phyloP scores from a whole-genome alignment of 441 rosid species.

The Biscutella laevigata region DNA sequence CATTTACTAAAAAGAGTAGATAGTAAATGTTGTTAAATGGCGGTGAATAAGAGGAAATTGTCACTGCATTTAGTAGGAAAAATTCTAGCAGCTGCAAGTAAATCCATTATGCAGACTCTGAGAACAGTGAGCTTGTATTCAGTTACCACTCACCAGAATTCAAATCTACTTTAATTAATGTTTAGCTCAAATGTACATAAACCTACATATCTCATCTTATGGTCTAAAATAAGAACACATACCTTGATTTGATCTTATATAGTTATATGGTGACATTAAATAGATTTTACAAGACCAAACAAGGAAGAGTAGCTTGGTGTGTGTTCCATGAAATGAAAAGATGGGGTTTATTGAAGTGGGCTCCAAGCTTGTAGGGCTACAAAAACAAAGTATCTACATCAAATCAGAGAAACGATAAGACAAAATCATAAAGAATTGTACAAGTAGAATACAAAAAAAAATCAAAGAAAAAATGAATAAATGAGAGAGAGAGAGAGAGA shows the following conservation, averaged over 20 bases:
- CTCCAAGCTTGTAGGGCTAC: slow-evolving; percentile 11
- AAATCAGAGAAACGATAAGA: slow-evolving; percentile 31
- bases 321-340: slow-evolving; percentile 13
- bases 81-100: slow-evolving; percentile 2
- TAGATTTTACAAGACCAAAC: slow-evolving; percentile 24
- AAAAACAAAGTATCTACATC: slow-evolving; percentile 28
- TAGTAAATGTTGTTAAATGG: slow-evolving; percentile 23
- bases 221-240: neutral
- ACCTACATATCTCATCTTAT: neutral
- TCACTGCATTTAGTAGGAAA: slow-evolving; percentile 9
- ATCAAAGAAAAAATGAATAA: slow-evolving; percentile 2
- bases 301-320: slow-evolving; percentile 11
- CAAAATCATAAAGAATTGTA: slow-evolving; percentile 20
- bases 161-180: neutral
- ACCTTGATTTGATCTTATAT: neutral
- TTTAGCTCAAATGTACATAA: neutral
- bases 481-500: no score
- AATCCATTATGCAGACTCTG: neutral
- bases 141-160: neutral
- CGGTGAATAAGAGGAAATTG: slow-evolving; percentile 20
- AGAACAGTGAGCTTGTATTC: slow-evolving; percentile 2
- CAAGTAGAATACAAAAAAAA: slow-evolving; percentile 18
- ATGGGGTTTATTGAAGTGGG: slow-evolving; percentile 37
- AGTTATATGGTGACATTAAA: slow-evolving; percentile 33
- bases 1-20: slow-evolving; percentile 12